A percentile compares a stretch with the other conserved stretches of the same genome.
phyloP scores from a whole-genome alignment of 202 grass and related monocot species.

The Setaria viridis region DNA sequence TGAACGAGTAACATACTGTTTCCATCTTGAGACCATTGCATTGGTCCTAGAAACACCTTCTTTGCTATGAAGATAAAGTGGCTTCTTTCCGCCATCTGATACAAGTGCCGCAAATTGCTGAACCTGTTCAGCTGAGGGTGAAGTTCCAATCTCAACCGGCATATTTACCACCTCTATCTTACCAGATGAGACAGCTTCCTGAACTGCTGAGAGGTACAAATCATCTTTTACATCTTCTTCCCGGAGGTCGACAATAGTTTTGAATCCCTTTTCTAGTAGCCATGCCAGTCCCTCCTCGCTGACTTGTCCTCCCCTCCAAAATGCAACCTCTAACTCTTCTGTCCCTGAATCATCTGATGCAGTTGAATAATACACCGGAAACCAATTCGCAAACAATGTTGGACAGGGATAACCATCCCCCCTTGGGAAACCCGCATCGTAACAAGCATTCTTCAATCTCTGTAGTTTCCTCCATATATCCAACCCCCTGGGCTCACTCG shows the following conservation, averaged over 20 bases:
- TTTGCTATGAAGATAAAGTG: conserved; percentile 93
- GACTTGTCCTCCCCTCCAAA: conserved; percentile 97
- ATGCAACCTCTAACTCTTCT: conserved; percentile 84
- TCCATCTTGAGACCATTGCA: conserved; percentile 99
- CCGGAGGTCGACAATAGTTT: conserved; percentile 89
- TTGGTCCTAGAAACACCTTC: conserved; percentile 88
- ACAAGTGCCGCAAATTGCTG: conserved; percentile 77
- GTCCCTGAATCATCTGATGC: conserved; percentile 51
- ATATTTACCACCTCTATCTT: conserved; percentile 87
- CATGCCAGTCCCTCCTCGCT: conserved; percentile 83
- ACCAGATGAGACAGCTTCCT: conserved; percentile 67
- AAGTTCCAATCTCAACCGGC: conserved; percentile 85
- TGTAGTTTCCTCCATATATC: conserved; percentile 82
- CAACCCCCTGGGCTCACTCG: conserved; percentile 51
- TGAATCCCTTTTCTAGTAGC: conserved; percentile 79
- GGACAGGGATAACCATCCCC: conserved; percentile 77
- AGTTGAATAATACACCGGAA: conserved; percentile 67
- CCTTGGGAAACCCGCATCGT: conserved; percentile 88
- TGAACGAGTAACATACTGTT: conserved; percentile 72
- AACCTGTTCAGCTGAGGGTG: conserved; percentile 79
- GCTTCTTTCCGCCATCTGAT: conserved; percentile 61
- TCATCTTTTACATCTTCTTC: conserved; percentile 80
- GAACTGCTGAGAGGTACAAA: conserved; percentile 68
- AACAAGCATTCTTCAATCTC: conserved; percentile 89
- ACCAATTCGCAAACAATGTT: conserved; percentile 94